Conservation (phyloP, 2,329 filamentous ascomycete species). For the Ophiognomonia clavigignenti-juglandacearum region DNA sequence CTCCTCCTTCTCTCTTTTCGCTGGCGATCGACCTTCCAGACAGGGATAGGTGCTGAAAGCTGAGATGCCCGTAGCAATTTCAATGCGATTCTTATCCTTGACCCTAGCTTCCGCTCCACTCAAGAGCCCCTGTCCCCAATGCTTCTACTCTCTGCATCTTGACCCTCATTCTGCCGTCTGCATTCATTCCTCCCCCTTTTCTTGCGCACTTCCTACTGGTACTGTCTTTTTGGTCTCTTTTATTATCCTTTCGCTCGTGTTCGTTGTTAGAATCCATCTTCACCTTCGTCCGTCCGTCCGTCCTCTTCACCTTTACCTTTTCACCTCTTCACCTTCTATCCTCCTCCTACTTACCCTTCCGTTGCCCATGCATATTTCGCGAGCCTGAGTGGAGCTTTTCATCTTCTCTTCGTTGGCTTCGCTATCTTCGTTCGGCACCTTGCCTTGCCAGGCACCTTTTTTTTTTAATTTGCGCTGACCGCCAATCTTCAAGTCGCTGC, state of each 20-base stretch:
- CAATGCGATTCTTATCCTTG: not conserved
- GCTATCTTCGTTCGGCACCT: not conserved
- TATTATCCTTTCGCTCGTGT: too few species aligned
- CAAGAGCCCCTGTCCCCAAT: slow-evolving; percentile 26
- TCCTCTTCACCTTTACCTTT: slow-evolving; percentile 17
- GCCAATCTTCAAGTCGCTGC: slow-evolving; percentile 1
- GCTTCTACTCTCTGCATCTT: slow-evolving; percentile 27
- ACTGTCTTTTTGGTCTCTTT: too few species aligned
- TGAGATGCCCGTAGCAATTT: too few species aligned
- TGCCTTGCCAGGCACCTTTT: not conserved
- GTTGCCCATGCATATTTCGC: slow-evolving; percentile 13
- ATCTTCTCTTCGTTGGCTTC: slow-evolving; percentile 13
- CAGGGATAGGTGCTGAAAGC: too few species aligned
- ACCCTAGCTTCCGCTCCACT: slow-evolving; percentile 18
- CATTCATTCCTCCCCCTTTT: slow-evolving; percentile 27
- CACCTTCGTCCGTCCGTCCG: slow-evolving; percentile 18
- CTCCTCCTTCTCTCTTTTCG: not conserved
- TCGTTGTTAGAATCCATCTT: too few species aligned
- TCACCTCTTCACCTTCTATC: slow-evolving; percentile 17
- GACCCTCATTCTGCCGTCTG: not conserved
- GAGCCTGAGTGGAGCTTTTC: slow-evolving; percentile 16
- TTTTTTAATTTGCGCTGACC: slow-evolving; percentile 11
- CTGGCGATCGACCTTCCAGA: not conserved
- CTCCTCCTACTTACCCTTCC: slow-evolving; percentile 5
- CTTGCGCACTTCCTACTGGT: slow-evolving; percentile 21